Conservation (phyloP, 108 stramenopile species). For the Cyclotella distinguenda region DNA sequence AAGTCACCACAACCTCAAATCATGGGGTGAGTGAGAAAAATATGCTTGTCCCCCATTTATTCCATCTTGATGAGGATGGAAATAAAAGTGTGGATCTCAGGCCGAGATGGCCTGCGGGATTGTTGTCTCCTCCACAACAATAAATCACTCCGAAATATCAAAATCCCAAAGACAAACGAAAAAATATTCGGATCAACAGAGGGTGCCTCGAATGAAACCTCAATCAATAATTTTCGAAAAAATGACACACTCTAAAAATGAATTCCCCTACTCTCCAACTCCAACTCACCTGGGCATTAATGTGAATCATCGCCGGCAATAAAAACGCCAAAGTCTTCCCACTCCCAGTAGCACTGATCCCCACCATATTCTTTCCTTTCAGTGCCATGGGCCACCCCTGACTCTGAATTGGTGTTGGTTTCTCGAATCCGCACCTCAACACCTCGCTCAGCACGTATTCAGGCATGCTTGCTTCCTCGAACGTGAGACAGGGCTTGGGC, state of each 20-base stretch:
- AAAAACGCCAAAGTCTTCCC: slow-evolving; percentile 98
- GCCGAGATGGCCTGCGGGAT: too few relatives aligned
- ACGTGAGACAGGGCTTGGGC: slow-evolving; percentile 96
- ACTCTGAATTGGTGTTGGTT: slow-evolving; percentile 97
- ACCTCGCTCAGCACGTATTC: slow-evolving; percentile 95
- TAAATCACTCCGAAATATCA: too few relatives aligned
- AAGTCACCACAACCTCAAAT: too few relatives aligned
- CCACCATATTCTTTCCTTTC: slow-evolving; percentile 96
- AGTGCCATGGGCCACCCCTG: slow-evolving; percentile 99
- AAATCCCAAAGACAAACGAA: too few relatives aligned
- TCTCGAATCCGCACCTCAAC: slow-evolving; percentile 91
- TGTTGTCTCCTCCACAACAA: too few relatives aligned
- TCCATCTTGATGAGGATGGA: too few relatives aligned
- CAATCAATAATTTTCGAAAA: too few relatives aligned
- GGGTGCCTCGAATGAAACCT: too few relatives aligned
- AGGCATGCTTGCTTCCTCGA: slow-evolving; percentile 96
- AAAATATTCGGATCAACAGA: too few relatives aligned
- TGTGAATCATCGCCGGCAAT: slow-evolving; percentile 98
- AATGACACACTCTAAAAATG: not conserved
- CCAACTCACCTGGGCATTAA: slow-evolving; percentile 95
- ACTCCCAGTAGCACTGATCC: slow-evolving; percentile 92
- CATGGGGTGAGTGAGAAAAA: too few relatives aligned
- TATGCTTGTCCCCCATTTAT: too few relatives aligned
- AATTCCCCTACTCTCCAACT: not conserved
- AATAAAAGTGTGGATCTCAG: too few relatives aligned